Percentiles rank a stretch among this genome's conserved stretches.
phyloP scores from a whole-genome alignment of 75 land plant genomes.

The Pinus albicaulis region DNA sequence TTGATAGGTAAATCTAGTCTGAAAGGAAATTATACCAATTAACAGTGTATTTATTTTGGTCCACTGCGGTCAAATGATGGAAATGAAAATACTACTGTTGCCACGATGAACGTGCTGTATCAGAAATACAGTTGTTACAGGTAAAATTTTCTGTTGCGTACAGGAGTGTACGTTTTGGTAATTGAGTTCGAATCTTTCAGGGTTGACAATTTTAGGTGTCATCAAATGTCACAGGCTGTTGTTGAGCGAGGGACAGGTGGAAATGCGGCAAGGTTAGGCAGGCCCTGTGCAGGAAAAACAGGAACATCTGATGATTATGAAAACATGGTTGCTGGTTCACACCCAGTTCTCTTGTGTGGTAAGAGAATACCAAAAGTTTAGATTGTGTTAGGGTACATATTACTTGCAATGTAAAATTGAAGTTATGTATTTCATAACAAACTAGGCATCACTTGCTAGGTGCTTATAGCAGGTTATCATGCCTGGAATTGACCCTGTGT shows the following conservation, averaged over 20 bases:
- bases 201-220: conserved; percentile 16
- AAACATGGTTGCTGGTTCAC: conserved; percentile 57
- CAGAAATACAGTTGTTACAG: conserved; percentile 46
- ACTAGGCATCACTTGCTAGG: neutral
- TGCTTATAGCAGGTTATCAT: neutral
- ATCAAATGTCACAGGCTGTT: conserved; percentile 30
- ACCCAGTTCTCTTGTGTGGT: conserved; percentile 44
- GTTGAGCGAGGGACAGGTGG: conserved; percentile 38
- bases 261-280: conserved; percentile 31
- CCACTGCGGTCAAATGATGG: conserved; percentile 9
- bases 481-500: neutral
- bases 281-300: conserved; percentile 47
- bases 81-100: conserved; percentile 12
- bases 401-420: neutral
- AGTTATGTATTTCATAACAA: neutral
- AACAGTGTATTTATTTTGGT: neutral
- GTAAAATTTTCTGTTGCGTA: conserved; percentile 3
- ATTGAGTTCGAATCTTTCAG: neutral
- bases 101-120: conserved; percentile 29
- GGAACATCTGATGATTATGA: conserved; percentile 44
- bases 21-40: neutral
- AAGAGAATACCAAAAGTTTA: neutral
- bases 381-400: neutral
- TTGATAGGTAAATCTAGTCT: neutral
- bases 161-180: neutral